Evolutionary conservation across 768 basidiomycete genomes (phyloP).

Genomic region (Neoboletus subvelutipes): DNA sequence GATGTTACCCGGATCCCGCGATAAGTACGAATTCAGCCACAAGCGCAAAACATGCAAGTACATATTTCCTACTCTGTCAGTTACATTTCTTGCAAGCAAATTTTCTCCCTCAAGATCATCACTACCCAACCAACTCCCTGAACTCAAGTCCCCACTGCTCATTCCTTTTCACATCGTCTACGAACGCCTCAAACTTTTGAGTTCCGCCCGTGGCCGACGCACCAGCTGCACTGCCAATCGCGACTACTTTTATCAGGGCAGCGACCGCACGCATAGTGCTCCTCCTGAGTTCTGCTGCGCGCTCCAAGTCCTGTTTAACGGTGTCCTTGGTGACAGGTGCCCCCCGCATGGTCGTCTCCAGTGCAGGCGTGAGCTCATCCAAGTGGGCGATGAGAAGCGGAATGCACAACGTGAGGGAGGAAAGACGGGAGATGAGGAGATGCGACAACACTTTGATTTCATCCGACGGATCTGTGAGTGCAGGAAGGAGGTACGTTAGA

Average conservation of each 20-base stretch:
- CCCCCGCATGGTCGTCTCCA: slow-evolving; percentile 90
- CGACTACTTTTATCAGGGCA: slow-evolving; percentile 73
- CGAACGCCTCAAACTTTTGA: slow-evolving; percentile 72
- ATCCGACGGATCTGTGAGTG: slow-evolving; percentile 86
- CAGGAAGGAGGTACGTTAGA: slow-evolving; percentile 75
- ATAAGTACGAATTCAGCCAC: not conserved
- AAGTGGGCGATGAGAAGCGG: slow-evolving; percentile 56
- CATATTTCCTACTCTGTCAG: not conserved
- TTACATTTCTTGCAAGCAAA: not conserved
- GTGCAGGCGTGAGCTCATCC: slow-evolving; percentile 78
- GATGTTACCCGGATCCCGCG: not conserved
- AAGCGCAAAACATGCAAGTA: not conserved
- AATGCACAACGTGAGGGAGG: slow-evolving; percentile 57
- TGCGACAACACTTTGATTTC: slow-evolving; percentile 97
- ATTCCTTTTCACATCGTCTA: slow-evolving; percentile 69
- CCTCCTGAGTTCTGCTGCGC: slow-evolving; percentile 86
- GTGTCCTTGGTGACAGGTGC: slow-evolving; percentile 90
- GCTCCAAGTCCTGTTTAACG: slow-evolving; percentile 89
- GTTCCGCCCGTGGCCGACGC: slow-evolving; percentile 24
- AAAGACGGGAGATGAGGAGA: slow-evolving; percentile 91
- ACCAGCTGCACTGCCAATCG: slow-evolving; percentile 54
- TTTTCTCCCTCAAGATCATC: not conserved
- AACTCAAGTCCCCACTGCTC: slow-evolving; percentile 69
- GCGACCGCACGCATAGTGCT: slow-evolving; percentile 87
- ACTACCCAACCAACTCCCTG: slow-evolving; percentile 31